Evolutionary conservation across 306 rosid species (phyloP).

Genomic region (Clitoria ternatea): DNA sequence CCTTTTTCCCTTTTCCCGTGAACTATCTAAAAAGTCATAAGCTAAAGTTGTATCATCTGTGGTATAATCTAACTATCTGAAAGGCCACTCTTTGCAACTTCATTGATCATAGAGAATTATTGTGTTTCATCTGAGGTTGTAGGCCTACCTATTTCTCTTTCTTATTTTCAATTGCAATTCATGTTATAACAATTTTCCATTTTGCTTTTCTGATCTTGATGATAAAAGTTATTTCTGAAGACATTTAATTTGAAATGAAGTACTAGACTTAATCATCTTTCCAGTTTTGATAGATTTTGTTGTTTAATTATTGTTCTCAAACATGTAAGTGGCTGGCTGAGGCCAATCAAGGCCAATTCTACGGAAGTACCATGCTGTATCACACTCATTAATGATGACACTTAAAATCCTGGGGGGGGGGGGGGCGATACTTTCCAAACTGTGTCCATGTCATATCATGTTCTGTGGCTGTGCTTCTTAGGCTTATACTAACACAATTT

Average conservation of each 20-base stretch:
- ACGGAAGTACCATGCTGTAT: not conserved
- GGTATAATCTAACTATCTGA: not conserved
- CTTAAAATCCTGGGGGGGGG: too few species aligned
- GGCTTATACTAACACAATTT: constrained; percentile 1
- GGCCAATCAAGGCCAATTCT: not conserved
- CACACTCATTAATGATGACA: constrained; percentile 2
- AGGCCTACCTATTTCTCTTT: not conserved
- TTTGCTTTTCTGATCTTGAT: not conserved
- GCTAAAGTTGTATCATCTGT: not conserved
- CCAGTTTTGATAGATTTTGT: not conserved
- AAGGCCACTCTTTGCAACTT: not conserved
- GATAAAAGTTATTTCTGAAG: not conserved
- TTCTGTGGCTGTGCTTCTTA: not conserved
- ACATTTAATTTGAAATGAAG: not conserved
- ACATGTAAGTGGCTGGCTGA: constrained; percentile 11
- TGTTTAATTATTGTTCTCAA: not conserved
- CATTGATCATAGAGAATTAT: not conserved
- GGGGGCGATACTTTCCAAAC: not conserved
- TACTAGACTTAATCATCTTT: not conserved
- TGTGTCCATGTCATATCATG: not conserved
- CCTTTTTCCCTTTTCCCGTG: not conserved
- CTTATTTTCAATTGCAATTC: not conserved
- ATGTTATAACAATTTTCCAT: not conserved
- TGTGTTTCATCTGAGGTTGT: not conserved
- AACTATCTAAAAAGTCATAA: not conserved